These are phyloP conservation scores for Naganishia kalamii DNA, from an alignment of 768 basidiomycete species.

Conservation along the genomic window DNA sequence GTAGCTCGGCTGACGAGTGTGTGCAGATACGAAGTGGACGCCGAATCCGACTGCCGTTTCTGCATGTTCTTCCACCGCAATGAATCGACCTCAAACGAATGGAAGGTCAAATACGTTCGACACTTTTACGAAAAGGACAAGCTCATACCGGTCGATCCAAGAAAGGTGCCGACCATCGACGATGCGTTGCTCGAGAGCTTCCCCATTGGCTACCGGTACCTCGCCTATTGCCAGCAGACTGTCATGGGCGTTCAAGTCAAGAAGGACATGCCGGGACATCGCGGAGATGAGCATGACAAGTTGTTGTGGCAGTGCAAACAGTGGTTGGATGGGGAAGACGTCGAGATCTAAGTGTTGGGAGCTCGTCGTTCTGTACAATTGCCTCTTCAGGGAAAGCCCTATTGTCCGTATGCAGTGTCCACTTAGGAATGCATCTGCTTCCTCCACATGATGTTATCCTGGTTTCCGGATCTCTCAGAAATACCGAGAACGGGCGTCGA, in stretches of 20 bases:
- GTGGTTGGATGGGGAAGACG: constrained; percentile 15
- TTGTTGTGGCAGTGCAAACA: constrained; percentile 5
- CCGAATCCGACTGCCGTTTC: constrained; percentile 37
- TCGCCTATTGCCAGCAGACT: constrained; percentile 32
- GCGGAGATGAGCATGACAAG: constrained; percentile 12
- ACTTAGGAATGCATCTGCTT: too few species aligned
- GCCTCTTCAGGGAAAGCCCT: too few species aligned
- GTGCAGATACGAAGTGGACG: constrained; percentile 31
- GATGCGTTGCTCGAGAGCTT: constrained; percentile 30
- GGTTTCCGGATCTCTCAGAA: too few species aligned
- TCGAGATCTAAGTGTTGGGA: constrained; percentile 4
- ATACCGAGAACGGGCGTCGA: too few species aligned
- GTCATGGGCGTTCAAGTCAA: constrained; percentile 15
- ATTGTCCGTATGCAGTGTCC: too few species aligned
- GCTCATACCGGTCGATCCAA: constrained; percentile 30
- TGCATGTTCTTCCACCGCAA: constrained; percentile 34
- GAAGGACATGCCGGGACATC: constrained; percentile 14
- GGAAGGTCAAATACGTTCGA: constrained; percentile 16
- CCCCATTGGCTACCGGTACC: constrained; percentile 33
- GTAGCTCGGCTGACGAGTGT: too few species aligned
- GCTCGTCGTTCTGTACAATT: too few species aligned
- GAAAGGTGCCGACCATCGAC: constrained; percentile 29
- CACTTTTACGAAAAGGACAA: constrained; percentile 28
- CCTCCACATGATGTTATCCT: too few species aligned
- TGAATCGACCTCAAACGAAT: neutral